Percentiles rank a stretch among this genome's conserved stretches.
phyloP scores from a whole-genome alignment of 345 rosid species.

The Orychophragmus violaceus region DNA sequence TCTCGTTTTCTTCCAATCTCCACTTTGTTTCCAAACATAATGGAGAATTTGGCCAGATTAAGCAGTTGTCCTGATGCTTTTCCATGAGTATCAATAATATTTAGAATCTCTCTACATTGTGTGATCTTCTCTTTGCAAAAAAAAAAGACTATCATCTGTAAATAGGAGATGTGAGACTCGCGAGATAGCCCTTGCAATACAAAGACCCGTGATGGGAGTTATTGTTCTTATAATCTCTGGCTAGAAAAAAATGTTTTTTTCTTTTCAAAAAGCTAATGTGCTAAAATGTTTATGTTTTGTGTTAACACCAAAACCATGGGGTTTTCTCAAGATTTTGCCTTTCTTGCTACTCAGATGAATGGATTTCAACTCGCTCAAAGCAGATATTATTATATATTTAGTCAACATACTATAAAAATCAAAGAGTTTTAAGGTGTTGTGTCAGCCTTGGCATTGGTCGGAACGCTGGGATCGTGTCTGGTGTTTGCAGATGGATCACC shows the following conservation, averaged over 20 bases:
- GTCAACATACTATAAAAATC: constrained; percentile 9
- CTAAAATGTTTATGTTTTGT: neutral
- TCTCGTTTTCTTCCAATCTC: too few species aligned
- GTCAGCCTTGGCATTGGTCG: constrained; percentile 3
- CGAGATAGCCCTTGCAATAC: too few species aligned
- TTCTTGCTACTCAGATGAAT: neutral
- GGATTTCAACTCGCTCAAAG: neutral
- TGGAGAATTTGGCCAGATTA: too few species aligned
- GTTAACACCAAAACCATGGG: neutral
- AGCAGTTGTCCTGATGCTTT: too few species aligned
- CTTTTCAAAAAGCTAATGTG: neutral
- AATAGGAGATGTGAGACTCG: too few species aligned
- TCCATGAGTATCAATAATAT: too few species aligned
- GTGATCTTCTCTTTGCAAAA: too few species aligned
- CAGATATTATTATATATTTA: neutral
- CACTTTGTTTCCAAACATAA: too few species aligned
- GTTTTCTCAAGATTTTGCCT: neutral
- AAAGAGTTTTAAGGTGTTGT: constrained; percentile 12
- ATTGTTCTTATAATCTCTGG: neutral
- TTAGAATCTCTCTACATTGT: too few species aligned
- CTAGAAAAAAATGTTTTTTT: neutral
- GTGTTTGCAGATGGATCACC: constrained; percentile 30
- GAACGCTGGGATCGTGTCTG: constrained; percentile 21
- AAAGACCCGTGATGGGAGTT: too few species aligned
- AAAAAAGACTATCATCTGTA: too few species aligned